phyloP scores from a whole-genome alignment of 1,284 basidiomycete genomes.

The Malassezia japonica region DNA sequence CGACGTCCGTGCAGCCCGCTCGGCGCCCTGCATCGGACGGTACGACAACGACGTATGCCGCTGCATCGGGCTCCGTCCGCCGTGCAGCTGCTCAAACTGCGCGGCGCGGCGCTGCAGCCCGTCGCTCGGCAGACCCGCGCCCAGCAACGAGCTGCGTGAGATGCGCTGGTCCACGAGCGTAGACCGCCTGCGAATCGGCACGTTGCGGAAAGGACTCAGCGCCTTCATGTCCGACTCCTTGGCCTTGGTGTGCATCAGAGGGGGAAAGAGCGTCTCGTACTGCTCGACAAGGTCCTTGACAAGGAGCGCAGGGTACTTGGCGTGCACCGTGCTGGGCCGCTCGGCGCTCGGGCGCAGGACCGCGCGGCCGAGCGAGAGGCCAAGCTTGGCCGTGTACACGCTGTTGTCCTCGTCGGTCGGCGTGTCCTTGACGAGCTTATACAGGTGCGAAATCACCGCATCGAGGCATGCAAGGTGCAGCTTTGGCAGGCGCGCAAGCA shows the following conservation, averaged over 20 bases:
- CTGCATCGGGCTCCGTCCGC: conserved; percentile 1
- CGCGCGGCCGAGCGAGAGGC: conserved; percentile 72
- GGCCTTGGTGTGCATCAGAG: conserved; percentile 70
- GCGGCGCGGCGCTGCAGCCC: conserved; percentile 23
- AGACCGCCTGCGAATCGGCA: conserved; percentile 70
- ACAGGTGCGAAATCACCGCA: conserved; percentile 66
- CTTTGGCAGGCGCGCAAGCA: conserved; percentile 65
- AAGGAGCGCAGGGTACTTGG: conserved; percentile 63
- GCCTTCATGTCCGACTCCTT: conserved; percentile 59
- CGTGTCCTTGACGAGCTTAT: conserved; percentile 59
- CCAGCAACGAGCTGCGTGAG: conserved; percentile 26
- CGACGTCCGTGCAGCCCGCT: neutral
- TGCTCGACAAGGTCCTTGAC: conserved; percentile 67
- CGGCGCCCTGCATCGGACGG: neutral
- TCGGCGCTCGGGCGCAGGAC: conserved; percentile 73
- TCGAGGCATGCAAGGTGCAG: conserved; percentile 75
- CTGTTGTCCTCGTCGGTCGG: conserved; percentile 59
- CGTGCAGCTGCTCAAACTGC: conserved; percentile 21
- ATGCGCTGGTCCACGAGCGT: conserved; percentile 68
- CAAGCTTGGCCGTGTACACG: conserved; percentile 72
- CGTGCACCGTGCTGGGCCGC: conserved; percentile 68
- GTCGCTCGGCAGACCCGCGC: conserved; percentile 18
- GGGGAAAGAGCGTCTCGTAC: conserved; percentile 67
- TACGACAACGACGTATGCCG: conserved; percentile 1
- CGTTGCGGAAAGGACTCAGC: conserved; percentile 50